phyloP scores from a whole-genome alignment of 352 stramenopile genomes.

The Phytophthora pinifolia region DNA sequence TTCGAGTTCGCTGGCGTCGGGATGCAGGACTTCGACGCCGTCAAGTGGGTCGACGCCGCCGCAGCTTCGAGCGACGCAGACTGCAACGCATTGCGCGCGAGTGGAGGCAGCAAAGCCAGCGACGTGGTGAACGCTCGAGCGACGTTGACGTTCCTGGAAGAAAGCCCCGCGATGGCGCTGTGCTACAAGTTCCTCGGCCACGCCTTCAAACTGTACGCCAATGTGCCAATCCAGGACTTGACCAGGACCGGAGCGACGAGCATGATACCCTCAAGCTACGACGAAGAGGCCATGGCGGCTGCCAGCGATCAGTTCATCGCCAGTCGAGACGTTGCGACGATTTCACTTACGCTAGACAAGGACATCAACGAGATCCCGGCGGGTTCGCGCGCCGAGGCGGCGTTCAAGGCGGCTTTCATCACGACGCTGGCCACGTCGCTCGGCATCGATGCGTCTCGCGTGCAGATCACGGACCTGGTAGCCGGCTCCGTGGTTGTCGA shows the following conservation, averaged over 20 bases:
- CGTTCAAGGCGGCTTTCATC: conserved; percentile 53
- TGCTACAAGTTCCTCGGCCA: conserved; percentile 67
- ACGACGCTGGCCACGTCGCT: conserved; percentile 36
- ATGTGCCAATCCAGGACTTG: conserved; percentile 39
- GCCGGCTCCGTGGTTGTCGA: conserved; percentile 68
- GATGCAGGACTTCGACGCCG: conserved; percentile 58
- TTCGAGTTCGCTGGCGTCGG: conserved; percentile 64
- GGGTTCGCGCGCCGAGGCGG: conserved; percentile 46
- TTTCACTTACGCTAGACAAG: conserved; percentile 57
- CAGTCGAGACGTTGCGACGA: conserved; percentile 50
- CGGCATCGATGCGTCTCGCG: conserved; percentile 46
- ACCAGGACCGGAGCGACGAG: conserved; percentile 19
- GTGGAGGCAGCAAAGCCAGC: conserved; percentile 38
- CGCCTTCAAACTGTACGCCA: conserved; percentile 52
- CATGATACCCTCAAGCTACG: conserved; percentile 13
- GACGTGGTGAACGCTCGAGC: conserved; percentile 41
- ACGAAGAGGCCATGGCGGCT: conserved; percentile 32
- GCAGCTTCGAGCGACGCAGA: conserved; percentile 33
- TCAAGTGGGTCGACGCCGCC: conserved; percentile 49
- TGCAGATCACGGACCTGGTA: conserved; percentile 51
- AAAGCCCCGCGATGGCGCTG: conserved; percentile 40
- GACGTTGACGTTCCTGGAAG: conserved; percentile 46
- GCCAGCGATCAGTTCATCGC: conserved; percentile 37
- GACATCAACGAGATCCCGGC: conserved; percentile 54
- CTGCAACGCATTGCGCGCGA: conserved; percentile 38